Evolutionary conservation across 2,329 filamentous ascomycete species (phyloP).

Genomic region (Epicoccum nigrum): DNA sequence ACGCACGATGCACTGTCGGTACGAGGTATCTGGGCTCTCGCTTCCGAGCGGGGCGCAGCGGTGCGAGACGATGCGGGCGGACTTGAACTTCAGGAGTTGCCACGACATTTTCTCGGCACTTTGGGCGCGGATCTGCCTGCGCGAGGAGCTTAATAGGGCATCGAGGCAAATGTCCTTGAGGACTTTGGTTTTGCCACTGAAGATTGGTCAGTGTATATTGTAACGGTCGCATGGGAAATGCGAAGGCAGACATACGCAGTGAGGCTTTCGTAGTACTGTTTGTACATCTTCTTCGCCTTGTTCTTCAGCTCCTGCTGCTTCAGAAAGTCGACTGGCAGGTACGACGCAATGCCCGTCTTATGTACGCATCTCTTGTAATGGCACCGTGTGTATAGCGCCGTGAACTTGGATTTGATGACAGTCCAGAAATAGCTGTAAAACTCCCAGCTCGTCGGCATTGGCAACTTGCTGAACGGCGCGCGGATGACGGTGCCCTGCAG

Average conservation of each 20-base stretch:
- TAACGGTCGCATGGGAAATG: background rate
- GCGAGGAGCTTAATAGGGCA: conserved; percentile 60
- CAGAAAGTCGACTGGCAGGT: conserved; percentile 21
- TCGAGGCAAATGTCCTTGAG: conserved; percentile 59
- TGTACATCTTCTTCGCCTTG: conserved; percentile 64
- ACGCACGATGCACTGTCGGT: conserved; percentile 36
- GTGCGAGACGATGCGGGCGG: conserved; percentile 62
- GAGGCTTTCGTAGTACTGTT: conserved; percentile 65
- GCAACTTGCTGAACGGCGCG: conserved; percentile 23
- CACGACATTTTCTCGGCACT: conserved; percentile 56
- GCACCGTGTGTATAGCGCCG: conserved; percentile 26
- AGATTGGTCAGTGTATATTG: conserved; percentile 7
- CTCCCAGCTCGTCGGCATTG: conserved; percentile 1
- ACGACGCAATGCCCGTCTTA: conserved; percentile 20
- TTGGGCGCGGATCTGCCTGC: conserved; percentile 61
- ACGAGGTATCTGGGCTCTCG: conserved; percentile 29
- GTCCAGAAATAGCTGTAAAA: conserved; percentile 29
- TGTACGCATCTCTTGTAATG: conserved; percentile 22
- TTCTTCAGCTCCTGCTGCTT: conserved; percentile 18
- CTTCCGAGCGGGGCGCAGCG: conserved; percentile 56
- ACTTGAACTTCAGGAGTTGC: conserved; percentile 25
- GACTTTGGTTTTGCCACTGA: conserved; percentile 27
- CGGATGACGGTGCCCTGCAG: conserved; percentile 30
- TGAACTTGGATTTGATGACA: conserved; percentile 24
- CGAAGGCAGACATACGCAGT: conserved; percentile 48